Base-by-base conservation (phyloP, 441 rosid genomes). In the Erodium texanum region DNA sequence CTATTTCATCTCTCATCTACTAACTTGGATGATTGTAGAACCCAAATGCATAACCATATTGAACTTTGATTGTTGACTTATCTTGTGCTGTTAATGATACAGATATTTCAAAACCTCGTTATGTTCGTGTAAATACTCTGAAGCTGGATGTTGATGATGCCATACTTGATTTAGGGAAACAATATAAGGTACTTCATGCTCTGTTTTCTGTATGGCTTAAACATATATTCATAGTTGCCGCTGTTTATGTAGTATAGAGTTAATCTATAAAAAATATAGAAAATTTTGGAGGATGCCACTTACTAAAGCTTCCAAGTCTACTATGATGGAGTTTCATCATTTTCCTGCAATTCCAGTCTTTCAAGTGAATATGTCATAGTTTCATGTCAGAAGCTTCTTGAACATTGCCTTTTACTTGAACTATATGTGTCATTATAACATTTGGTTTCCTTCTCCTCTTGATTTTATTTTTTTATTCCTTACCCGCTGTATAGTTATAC, bases 81-180 rank as follows among this genome's bases (percentile, higher is more conserved):
- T n/a, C 65, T 59, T 75, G 65, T 61, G 66, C 4, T 62, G 45
- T 66, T 70, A 71, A 34, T 72, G 66, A 62, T 74, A 82, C 82
- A 93, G 98, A 84, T 79, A 73, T 76, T 66, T 43, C 78, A 43
- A 89, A 82, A 75, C 96, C 96, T 62, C 85, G 96, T 38, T 86
- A 84, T 66, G 90, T 87, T 75, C 93, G 97, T 54, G 96, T 93
- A 29, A 93, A 93, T 82, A 84, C 95, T 24, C 81, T 93, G 63
- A 90, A 89, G 77, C 66, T 86, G 82, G 88, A 82, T 81, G 82
- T 84, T 59, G 86, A 83, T 70, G 81, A 89, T 0, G 91, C 90
- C 5, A 56, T 84, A 67, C 73, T 48, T 65, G 90, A 87, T 76
- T 77, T 93, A 65, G 81, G 78, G 76, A 87, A 85, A 74, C 79